Base-by-base conservation (phyloP, 1,284 basidiomycete genomes). In the Trichosporon ovoides region DNA sequence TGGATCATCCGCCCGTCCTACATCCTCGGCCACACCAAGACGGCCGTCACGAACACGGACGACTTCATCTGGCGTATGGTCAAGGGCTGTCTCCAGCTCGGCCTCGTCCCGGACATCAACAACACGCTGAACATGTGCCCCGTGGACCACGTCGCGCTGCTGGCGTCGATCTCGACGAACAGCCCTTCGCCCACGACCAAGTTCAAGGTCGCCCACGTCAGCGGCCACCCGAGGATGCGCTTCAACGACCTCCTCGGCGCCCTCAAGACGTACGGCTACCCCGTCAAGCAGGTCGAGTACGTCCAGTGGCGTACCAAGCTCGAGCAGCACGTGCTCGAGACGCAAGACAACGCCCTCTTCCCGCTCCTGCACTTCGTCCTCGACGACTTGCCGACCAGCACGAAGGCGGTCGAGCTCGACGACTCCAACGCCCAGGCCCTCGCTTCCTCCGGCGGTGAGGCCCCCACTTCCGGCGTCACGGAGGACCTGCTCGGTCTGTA, bases 111-210 rank as follows among this genome's bases (percentile, higher is more conserved):
- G 1, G 91, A 99, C 74, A 98, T 99, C 77, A 92, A 97, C 81
- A 99, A 99, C 79, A 88, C 90, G 3, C 84, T 98, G 72, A 98
- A 98, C 79, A 95, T 98, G 89, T 90, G 94, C 18, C 96, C 96
- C 0, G 96, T 98, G 28, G 90, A 98, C 77, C 91, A 96, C 73
- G 95, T 99, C 61, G 94, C 96, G 1, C 83, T 85, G 3, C 87
- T 90, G 68, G 85, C 86, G 4, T 80, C 89, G 0, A 80, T 90
- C 18, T 88, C 92, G 1, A 84, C 87, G 1, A 68, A 80, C 36
- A 54, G 80, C 79, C 7, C 85, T 81, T 56, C 80, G 82, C 19
- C 72, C 5, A 50, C 68, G 19, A 38, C 63, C 34, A 56, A 38
- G 40, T 81, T 88, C 62, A 81, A 83, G 37, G 93, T 98, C 13